Base-by-base conservation (phyloP, 108 stramenopile genomes). In the Aurantiochytrium sp. region DNA sequence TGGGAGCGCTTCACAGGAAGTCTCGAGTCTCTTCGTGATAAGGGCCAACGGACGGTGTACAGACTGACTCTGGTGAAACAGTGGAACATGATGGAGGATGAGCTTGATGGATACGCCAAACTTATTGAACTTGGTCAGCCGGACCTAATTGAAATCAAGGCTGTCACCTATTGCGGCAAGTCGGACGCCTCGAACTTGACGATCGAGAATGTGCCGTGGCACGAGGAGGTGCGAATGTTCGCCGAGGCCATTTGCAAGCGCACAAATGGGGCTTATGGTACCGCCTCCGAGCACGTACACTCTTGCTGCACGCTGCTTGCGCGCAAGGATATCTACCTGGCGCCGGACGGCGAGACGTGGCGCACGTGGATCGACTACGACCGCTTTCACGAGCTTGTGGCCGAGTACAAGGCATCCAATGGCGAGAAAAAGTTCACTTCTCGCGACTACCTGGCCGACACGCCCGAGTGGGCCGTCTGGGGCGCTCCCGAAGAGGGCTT, bases 291-390 rank as follows among this genome's bases (percentile, higher is more conserved):
- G 90, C 98, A 99, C 92, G 97, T 96, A 73, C 98, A 99, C 90
- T 97, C 97, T 14, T 95, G 95, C 87, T 96, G 96, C 69, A 96
- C 97, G n/a, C 91, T 99, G 47, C 92, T 99, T 45, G 93, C 95
- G 3, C 60, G 91, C 10, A 92, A 93, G 25, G 93, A 95, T 60
- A 92, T 92, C 6, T 89, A 91, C 19, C 92, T 89, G 44, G 93
- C 94, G 35, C 95, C 93, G 5, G 91, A 91, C 55, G 93, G 97
- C 25, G 91, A 90, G 90, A 69, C 64, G 10, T 99, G 98, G 98
- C 92, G 92, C 64, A 98, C 98, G 5, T 99, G 98, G 98, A 98
- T 98, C 87, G 95, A 98, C 92, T 98, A 98, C 89, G 95, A 95
- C 45, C 94, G 93, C 87, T 98, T 97, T 89, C 95, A 97, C 51